Percentiles rank a stretch among this genome's conserved stretches.
These are phyloP conservation scores for Scutellaria galericulata DNA, from an alignment of 257 asterid species.

Conservation along the genomic window DNA sequence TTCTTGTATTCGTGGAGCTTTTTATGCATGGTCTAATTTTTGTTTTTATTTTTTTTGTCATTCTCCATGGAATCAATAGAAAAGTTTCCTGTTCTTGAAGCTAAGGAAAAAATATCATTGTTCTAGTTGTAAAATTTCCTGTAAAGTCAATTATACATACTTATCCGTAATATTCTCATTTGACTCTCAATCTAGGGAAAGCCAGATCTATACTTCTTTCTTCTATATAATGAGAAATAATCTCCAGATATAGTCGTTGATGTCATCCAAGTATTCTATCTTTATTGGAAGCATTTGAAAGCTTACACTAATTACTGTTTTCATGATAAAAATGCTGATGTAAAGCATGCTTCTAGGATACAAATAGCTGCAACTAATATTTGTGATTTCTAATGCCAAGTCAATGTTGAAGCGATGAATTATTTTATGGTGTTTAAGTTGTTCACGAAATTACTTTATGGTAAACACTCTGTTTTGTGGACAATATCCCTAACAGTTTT, in stretches of 20 bases:
- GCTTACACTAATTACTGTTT: background rate
- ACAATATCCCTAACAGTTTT: slow-evolving; percentile 16
- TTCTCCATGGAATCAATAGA: background rate
- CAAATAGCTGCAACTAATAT: no score
- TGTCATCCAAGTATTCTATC: background rate
- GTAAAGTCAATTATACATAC: slow-evolving; percentile 16
- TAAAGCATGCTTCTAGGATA: background rate
- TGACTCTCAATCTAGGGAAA: background rate
- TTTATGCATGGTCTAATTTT: background rate
- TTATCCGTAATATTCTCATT: slow-evolving; percentile 8
- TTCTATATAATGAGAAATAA: background rate
- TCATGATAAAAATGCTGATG: slow-evolving; percentile 12
- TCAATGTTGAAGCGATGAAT: slow-evolving; percentile 18
- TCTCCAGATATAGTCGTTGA: background rate
- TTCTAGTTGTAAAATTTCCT: slow-evolving; percentile 21
- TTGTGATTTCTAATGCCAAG: background rate
- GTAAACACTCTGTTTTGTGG: background rate
- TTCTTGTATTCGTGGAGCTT: background rate
- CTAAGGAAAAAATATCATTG: background rate
- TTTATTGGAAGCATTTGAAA: slow-evolving; percentile 18
- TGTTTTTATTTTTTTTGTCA: background rate
- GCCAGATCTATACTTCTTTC: background rate
- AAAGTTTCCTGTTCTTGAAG: background rate
- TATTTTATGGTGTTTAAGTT: background rate
- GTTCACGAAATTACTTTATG: slow-evolving; percentile 21